A percentile compares a stretch with the other conserved stretches of the same genome.
Conservation (phyloP, 495 filamentous ascomycete species). For the Pyrenopolyporus hunteri region DNA sequence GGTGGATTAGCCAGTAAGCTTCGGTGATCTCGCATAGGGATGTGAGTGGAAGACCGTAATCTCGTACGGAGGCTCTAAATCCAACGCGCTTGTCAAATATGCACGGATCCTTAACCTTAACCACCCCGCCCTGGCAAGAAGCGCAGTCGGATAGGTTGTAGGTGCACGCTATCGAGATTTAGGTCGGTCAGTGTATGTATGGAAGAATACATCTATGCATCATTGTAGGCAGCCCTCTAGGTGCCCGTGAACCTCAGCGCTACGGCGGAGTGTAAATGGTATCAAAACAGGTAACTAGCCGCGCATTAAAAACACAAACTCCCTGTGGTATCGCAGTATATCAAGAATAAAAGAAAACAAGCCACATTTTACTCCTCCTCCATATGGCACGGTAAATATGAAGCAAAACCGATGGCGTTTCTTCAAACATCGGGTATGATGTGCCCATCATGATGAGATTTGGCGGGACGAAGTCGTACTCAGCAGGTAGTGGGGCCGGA, state of each 20-base stretch:
- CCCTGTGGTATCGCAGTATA: conserved; percentile 40
- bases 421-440: neutral
- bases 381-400: conserved; percentile 9
- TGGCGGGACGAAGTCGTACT: neutral
- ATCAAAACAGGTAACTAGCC: conserved; percentile 35
- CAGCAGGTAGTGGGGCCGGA: conserved; percentile 3
- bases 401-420: neutral
- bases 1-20: conserved; percentile 8
- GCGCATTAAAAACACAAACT: conserved; percentile 28
- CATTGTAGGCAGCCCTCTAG: conserved; percentile 11
- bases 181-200: conserved; percentile 34
- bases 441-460: neutral
- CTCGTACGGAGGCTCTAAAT: neutral
- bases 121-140: neutral
- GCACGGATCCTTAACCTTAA: conserved; percentile 2
- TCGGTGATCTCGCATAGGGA: neutral
- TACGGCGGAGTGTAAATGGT: conserved; percentile 29
- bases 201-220: conserved; percentile 27
- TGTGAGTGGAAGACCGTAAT: conserved; percentile 3
- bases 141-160: conserved; percentile 8
- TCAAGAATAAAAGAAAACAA: conserved; percentile 27
- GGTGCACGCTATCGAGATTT: conserved; percentile 24
- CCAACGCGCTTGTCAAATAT: conserved; percentile 3
- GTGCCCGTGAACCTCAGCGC: conserved; percentile 29
- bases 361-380: conserved; percentile 20